Percentiles rank a stretch among this genome's conserved stretches.
phyloP scores from a whole-genome alignment of 768 basidiomycete species.

The Termitomyces sp. region DNA sequence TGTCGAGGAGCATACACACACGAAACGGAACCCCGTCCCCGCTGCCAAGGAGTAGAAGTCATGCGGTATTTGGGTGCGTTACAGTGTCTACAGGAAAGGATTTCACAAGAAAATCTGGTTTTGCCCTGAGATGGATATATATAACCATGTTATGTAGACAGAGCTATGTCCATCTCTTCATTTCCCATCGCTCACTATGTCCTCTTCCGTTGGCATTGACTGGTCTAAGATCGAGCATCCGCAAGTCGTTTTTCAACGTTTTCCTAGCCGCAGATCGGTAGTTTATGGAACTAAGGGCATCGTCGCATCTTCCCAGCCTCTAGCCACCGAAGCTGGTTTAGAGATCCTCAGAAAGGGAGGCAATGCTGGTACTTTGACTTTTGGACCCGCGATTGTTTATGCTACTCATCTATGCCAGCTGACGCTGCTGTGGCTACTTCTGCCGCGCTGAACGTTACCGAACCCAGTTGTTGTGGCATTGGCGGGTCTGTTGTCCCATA shows the following conservation, averaged over 20 bases:
- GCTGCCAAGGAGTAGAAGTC: background rate
- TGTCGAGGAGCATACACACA: background rate
- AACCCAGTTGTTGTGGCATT: constrained; percentile 87
- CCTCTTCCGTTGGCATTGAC: constrained; percentile 33
- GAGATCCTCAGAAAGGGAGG: constrained; percentile 92
- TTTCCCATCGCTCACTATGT: constrained; percentile 19
- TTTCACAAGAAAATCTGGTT: background rate
- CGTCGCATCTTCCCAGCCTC: constrained; percentile 85
- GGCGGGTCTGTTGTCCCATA: constrained; percentile 57
- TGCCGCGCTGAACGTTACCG: constrained; percentile 88
- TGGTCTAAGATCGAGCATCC: constrained; percentile 66
- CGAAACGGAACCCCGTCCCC: background rate
- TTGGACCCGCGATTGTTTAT: background rate
- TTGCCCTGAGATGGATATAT: background rate
- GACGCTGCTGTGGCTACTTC: constrained; percentile 95
- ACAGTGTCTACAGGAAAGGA: background rate
- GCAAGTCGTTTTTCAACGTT: constrained; percentile 60
- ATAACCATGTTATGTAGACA: background rate
- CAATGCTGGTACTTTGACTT: constrained; percentile 70
- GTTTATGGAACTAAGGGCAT: constrained; percentile 85
- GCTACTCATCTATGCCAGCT: constrained; percentile 35
- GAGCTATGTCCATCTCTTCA: background rate
- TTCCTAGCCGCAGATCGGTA: constrained; percentile 81
- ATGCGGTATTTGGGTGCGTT: too few species aligned
- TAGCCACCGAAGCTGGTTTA: constrained; percentile 87